A percentile compares a stretch with the other conserved stretches of the same genome.
Evolutionary conservation across 192 early-diverging fungal species (phyloP).

Genomic region (Gigaspora rosea): DNA sequence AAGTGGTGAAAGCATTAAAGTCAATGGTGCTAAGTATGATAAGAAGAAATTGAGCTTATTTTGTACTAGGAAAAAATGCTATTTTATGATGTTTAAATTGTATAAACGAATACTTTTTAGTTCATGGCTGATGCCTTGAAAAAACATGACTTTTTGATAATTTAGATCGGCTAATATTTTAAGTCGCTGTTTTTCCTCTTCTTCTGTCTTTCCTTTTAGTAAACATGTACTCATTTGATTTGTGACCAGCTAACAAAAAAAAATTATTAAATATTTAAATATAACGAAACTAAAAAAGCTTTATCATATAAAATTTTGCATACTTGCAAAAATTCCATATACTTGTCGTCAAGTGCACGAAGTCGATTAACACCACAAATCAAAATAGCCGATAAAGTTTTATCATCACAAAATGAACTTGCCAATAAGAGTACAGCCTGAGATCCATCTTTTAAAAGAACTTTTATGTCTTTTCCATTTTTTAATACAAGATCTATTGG

Average conservation of each 20-base stretch:
- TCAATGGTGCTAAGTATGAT: conserved; percentile 48
- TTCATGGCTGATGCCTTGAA: too few species aligned
- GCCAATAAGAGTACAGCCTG: too few species aligned
- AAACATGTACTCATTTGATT: conserved; percentile 40
- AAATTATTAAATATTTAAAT: too few species aligned
- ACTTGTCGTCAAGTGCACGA: too few species aligned
- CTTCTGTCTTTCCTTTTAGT: conserved; percentile 38
- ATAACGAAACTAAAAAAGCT: too few species aligned
- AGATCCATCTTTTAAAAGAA: conserved; percentile 1
- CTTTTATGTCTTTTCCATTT: neutral
- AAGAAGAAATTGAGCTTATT: conserved; percentile 41
- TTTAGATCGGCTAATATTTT: conserved; percentile 41
- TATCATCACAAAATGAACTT: too few species aligned
- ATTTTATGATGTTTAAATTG: conserved; percentile 44
- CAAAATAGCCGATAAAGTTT: too few species aligned
- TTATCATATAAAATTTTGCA: neutral
- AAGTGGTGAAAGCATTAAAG: too few species aligned
- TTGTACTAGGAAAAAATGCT: conserved; percentile 47
- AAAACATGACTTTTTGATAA: too few species aligned
- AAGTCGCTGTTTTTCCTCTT: conserved; percentile 40
- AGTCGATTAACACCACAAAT: too few species aligned
- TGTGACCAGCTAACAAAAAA: conserved; percentile 30
- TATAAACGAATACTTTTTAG: too few species aligned
- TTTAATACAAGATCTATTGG: neutral
- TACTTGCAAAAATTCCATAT: conserved; percentile 38